Conservation (phyloP, 2,329 filamentous ascomycete species). For the Penicillium sp. region DNA sequence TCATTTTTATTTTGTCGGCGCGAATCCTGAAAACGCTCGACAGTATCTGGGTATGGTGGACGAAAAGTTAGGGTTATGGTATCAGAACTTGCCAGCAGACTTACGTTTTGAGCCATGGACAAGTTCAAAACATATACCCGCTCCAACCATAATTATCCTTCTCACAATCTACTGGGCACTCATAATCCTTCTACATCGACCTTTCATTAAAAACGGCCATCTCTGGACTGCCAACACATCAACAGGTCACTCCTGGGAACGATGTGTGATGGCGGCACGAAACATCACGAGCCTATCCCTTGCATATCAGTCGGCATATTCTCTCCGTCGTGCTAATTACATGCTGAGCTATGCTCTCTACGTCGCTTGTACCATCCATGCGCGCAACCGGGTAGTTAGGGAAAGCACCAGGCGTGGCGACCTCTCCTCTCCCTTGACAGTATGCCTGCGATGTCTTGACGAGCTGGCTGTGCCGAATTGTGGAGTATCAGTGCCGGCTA, state of each 20-base stretch:
- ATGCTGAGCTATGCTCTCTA: conserved; percentile 43
- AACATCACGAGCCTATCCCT: conserved; percentile 34
- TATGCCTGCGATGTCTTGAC: conserved; percentile 29
- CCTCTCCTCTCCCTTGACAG: conserved; percentile 22
- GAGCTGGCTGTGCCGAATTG: conserved; percentile 21
- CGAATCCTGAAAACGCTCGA: conserved; percentile 23
- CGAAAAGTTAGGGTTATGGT: conserved; percentile 24
- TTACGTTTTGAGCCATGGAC: conserved; percentile 26
- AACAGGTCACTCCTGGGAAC: conserved; percentile 25
- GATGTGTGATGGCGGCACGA: conserved; percentile 32
- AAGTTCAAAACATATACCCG: conserved; percentile 14
- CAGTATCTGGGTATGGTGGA: conserved; percentile 25
- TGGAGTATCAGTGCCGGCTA: conserved; percentile 5
- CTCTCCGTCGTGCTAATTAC: conserved; percentile 39
- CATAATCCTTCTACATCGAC: conserved; percentile 44
- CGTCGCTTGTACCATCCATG: conserved; percentile 41
- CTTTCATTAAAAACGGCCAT: conserved; percentile 37
- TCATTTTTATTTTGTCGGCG: conserved; percentile 29
- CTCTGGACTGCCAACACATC: conserved; percentile 22
- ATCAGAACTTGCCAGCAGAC: conserved; percentile 23
- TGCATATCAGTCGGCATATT: conserved; percentile 37
- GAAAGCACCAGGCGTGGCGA: conserved; percentile 21
- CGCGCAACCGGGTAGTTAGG: conserved; percentile 32
- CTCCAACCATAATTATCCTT: conserved; percentile 31
- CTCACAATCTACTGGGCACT: conserved; percentile 40